A percentile compares a stretch with the other conserved stretches of the same genome.
These are phyloP conservation scores for Zygosaccharomyces bisporus DNA, from an alignment of 805 yeast species.

Conservation along the genomic window DNA sequence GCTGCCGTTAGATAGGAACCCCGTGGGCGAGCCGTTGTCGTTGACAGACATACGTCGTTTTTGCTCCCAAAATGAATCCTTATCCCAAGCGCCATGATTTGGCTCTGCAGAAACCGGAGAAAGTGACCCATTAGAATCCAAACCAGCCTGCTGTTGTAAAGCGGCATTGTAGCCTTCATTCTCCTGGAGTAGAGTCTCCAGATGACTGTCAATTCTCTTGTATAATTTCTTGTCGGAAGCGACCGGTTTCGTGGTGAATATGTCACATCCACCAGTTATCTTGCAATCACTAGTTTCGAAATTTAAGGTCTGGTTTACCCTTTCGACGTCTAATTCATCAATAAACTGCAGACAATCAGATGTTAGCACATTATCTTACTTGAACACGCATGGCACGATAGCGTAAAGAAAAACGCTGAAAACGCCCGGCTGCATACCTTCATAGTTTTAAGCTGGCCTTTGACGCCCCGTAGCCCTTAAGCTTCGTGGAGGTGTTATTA, in stretches of 20 bases:
- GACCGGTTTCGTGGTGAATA: conserved; percentile 91
- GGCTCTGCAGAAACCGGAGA: conserved; percentile 12
- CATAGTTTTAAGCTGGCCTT: neutral
- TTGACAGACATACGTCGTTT: conserved; percentile 41
- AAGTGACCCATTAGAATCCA: conserved; percentile 18
- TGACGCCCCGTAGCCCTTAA: neutral
- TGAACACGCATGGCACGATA: neutral
- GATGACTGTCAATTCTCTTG: conserved; percentile 79
- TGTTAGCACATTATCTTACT: neutral
- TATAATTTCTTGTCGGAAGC: conserved; percentile 85
- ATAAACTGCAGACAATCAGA: conserved; percentile 53
- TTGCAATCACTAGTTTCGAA: conserved; percentile 73
- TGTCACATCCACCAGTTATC: conserved; percentile 85
- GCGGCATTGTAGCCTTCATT: conserved; percentile 37
- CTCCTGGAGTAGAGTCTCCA: conserved; percentile 48
- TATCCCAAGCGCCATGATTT: conserved; percentile 19
- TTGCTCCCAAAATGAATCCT: conserved; percentile 39
- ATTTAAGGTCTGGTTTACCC: conserved; percentile 79
- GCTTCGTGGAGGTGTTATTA: neutral
- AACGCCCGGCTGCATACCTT: neutral
- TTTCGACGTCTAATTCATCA: conserved; percentile 89
- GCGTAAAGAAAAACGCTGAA: neutral
- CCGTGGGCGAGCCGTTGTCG: conserved; percentile 32
- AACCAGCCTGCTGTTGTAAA: conserved; percentile 23
- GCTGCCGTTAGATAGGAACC: conserved; percentile 5